Evolutionary conservation across 1,139 yeast genomes (phyloP), one percentile per base, ranked within the genome.

Genomic region (Hyphopichia fennica): DNA sequence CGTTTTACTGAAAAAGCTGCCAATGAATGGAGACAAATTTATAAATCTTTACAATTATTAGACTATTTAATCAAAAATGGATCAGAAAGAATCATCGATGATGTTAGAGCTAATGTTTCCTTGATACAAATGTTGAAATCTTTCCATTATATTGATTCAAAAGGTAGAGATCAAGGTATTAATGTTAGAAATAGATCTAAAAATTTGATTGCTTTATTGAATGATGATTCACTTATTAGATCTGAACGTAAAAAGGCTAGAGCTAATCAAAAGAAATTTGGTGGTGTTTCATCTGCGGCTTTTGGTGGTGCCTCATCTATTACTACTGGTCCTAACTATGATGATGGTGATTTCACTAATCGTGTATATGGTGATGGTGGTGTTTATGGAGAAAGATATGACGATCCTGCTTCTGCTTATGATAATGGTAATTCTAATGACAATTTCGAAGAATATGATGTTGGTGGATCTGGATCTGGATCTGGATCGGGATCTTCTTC

Each of bases 1-100:
- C 77, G 98, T 49, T 90, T 91, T 66, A 89, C 96, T 8, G 98
- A 91, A 62, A 95, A 95, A 66, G 80, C 95, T 6, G 96, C 97
- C 41, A 86, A 84, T 59, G 98, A 93, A 67, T 93, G 99, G 99
- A 82, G 99, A 62, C 99, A 93, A 63, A 91, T 93, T 49, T 93
- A 93, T 71, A 93, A 93, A 68, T 83, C 96, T 8, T 74, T 93
- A 53, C 98, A 91, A 62, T 75, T 93, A 58, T 77, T 93, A 61
- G 99, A 93, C 56, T 93, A 88, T 61, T 75, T 93, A 56, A 78
- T 95, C 50, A 89, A 89, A 61, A 87, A 93, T 59, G 99, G 99
- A 1, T 81, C 93, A 29, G 99, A 95, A 63, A 75, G 97, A 49
- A 89, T 95, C 49, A 95, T 95, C 45, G 99, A 93, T 65, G 97